Evolutionary conservation across 768 basidiomycete genomes (phyloP).

Genomic region (Hypholoma sublateritium): DNA sequence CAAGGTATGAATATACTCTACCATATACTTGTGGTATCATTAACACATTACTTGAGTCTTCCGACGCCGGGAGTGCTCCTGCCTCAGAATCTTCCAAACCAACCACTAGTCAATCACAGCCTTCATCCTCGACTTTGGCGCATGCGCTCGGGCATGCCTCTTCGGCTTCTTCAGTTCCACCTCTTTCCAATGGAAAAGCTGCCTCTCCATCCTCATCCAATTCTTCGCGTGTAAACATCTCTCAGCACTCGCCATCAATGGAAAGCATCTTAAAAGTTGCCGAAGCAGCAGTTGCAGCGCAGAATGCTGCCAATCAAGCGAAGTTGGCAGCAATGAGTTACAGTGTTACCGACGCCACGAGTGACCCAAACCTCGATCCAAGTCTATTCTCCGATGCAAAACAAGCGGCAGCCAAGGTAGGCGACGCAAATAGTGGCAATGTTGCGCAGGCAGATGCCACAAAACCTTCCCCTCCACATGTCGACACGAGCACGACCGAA

Average conservation of each 20-base stretch:
- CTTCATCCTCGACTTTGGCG: slow-evolving; percentile 18
- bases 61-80: not conserved
- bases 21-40: not conserved
- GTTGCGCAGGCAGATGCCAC: not conserved
- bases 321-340: slow-evolving; percentile 6
- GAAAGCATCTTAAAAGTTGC: slow-evolving; percentile 38
- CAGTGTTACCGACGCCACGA: slow-evolving; percentile 11
- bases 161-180: not conserved
- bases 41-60: not conserved
- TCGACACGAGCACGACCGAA: slow-evolving; percentile 11
- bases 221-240: slow-evolving; percentile 7
- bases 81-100: not conserved
- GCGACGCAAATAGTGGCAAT: not conserved
- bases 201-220: not conserved
- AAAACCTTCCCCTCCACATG: slow-evolving; percentile 2
- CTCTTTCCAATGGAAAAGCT: not conserved
- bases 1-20: not conserved
- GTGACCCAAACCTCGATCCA: slow-evolving; percentile 28
- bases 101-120: not conserved
- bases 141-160: slow-evolving; percentile 21
- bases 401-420: not conserved
- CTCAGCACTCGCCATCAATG: slow-evolving; percentile 24
- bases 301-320: slow-evolving; percentile 18
- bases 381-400: slow-evolving; percentile 16
- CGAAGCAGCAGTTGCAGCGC: slow-evolving; percentile 35